These are phyloP conservation scores for Mycena rosella DNA, from an alignment of 768 basidiomycete genomes.

Conservation along the genomic window DNA sequence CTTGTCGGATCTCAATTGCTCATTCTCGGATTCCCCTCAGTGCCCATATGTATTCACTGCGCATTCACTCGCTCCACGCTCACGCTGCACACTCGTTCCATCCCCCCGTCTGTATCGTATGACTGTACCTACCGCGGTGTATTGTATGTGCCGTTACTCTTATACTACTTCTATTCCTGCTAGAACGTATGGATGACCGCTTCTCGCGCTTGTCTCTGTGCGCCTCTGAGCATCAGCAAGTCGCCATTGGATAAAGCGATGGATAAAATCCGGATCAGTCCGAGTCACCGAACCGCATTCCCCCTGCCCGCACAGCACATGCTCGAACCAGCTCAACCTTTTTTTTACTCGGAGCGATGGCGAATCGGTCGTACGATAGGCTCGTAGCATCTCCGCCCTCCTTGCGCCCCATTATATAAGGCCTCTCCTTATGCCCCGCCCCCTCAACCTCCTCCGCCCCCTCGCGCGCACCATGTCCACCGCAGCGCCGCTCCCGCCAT, in stretches of 20 bases:
- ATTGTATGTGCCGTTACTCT: constrained; percentile 34
- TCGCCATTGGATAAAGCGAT: too few species aligned
- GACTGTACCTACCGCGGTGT: constrained; percentile 27
- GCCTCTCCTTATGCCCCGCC: neutral
- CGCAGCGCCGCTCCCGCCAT: constrained; percentile 45
- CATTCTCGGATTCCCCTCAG: neutral
- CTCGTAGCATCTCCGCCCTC: neutral
- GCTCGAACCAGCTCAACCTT: too few species aligned
- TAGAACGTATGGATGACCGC: too few species aligned
- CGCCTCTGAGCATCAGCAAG: too few species aligned
- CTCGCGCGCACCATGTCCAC: constrained; percentile 27
- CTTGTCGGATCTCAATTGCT: constrained; percentile 14
- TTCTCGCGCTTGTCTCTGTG: too few species aligned
- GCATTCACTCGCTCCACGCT: constrained; percentile 2
- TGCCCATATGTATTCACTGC: constrained; percentile 30
- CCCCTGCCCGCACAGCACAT: too few species aligned
- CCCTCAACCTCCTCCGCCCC: constrained; percentile 19
- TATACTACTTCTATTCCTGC: constrained; percentile 30
- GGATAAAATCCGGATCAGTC: too few species aligned
- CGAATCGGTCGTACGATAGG: constrained; percentile 16
- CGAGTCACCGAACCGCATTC: too few species aligned
- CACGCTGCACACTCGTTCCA: constrained; percentile 28
- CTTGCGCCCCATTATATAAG: neutral
- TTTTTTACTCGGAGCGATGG: too few species aligned
- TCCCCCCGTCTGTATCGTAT: constrained; percentile 35